Base-by-base conservation (phyloP, 108 stramenopile genomes). In the Skeletonema tropicum region DNA sequence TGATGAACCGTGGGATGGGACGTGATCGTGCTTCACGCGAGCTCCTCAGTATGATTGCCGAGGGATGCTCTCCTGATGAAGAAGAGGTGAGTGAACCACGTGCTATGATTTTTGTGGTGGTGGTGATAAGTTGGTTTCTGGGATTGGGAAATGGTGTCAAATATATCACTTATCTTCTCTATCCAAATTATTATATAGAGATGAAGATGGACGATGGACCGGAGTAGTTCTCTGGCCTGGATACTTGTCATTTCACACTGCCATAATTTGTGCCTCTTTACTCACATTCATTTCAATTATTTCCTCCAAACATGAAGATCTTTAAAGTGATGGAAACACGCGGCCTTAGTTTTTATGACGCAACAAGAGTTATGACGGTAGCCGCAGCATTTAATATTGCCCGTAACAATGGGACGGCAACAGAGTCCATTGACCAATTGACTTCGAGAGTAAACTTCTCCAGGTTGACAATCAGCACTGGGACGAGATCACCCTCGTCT, bases 281-380 rank as follows among this genome's bases (percentile, higher is more conserved):
- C 35, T 39, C 41, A 57, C 29, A 29, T 62, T 19, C n/a, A 39
- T 45, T 35, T 60, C 48, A 11, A 32, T 14, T 46, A 12, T 57
- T n/a, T 60, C n/a, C 35, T 3, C 30, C 60, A 31, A 14, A 32
- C 30, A 14, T 48, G 9, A 66, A 90, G 90, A 70, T 90, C 29
- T 88, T 90, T 66, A 76, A 87, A 55, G 67, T 76, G 17, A 88
- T 90, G 90, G 71, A 70, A 63, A 60, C 64, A 19, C 63, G 76
- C 30, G 78, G 76, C 19, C 30, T 90, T 25, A 85, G 87, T 36
- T 64, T 88, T 61, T 82, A 88, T 3, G 90, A 90, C 31, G 90
- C 90, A 29, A 81, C 82, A 38, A 85, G 66, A 74, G 72, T 85
- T 5, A 74, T 87, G n/a, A 78, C 75, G n/a, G 88, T 90, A 0